Conservation (phyloP, 805 yeast species). For the Nakazawaea ishiwadae region DNA sequence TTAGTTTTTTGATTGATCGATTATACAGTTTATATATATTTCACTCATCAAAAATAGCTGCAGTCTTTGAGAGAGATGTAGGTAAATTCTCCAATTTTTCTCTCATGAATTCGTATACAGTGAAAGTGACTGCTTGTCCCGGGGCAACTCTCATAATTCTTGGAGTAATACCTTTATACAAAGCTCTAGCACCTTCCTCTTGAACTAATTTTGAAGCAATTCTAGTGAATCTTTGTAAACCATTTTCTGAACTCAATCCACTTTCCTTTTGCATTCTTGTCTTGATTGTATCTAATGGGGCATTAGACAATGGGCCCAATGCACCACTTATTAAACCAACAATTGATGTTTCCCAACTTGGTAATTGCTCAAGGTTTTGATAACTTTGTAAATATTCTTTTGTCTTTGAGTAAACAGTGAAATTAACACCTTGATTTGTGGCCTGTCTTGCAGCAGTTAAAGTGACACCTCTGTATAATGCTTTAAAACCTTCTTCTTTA, state of each 20-base stretch:
- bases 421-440: conserved; percentile 96
- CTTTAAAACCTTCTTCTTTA: conserved; percentile 85
- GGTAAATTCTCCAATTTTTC: conserved; percentile 45
- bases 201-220: conserved; percentile 77
- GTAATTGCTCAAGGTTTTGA: conserved; percentile 56
- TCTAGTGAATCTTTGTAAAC: conserved; percentile 71
- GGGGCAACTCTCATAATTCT: conserved; percentile 99
- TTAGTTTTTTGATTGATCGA: no score
- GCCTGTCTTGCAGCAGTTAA: conserved; percentile 98
- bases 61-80: conserved; percentile 18
- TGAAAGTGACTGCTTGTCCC: conserved; percentile 97
- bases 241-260: conserved; percentile 56
- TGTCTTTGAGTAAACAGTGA: conserved; percentile 87
- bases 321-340: conserved; percentile 95
- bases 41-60: conserved; percentile 12
- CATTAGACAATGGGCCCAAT: conserved; percentile 94
- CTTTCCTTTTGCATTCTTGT: conserved; percentile 93
- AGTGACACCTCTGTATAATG: conserved; percentile 90
- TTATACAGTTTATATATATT: no score
- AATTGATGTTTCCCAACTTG: conserved; percentile 90
- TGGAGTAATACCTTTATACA: conserved; percentile 97
- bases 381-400: conserved; percentile 64
- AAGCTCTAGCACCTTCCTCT: conserved; percentile 85
- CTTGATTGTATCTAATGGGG: conserved; percentile 95
- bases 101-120: conserved; percentile 89